Percentiles rank a stretch among this genome's conserved stretches.
Conservation (phyloP, 2,329 filamentous ascomycete genomes). For the Apiospora arundinis region DNA sequence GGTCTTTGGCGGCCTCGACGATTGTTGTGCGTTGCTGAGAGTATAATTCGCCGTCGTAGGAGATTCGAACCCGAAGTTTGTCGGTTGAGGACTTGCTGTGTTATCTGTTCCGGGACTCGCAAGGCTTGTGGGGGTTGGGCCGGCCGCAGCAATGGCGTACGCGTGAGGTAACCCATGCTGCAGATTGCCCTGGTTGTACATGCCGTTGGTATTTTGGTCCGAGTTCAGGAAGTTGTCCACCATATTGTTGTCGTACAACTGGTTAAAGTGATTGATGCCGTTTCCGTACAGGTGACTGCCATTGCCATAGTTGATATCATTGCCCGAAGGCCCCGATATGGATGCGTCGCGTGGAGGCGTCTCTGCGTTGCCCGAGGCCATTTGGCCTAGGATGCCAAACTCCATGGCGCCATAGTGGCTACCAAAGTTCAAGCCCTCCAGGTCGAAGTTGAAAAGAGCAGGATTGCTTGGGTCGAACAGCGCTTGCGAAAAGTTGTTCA, state of each 20-base stretch:
- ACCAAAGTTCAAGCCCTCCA: conserved; percentile 92
- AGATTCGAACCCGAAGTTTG: conserved; percentile 61
- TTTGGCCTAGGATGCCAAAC: conserved; percentile 94
- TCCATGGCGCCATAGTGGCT: conserved; percentile 96
- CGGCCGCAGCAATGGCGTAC: conserved; percentile 67
- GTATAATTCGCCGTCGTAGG: conserved; percentile 50
- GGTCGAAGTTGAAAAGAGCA: conserved; percentile 92
- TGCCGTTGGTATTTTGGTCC: conserved; percentile 51
- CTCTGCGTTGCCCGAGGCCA: conserved; percentile 90
- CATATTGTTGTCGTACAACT: conserved; percentile 58
- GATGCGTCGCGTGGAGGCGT: conserved; percentile 71
- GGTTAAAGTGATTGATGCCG: conserved; percentile 55
- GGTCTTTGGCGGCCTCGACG: conserved; percentile 43
- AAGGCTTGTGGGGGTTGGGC: conserved; percentile 59
- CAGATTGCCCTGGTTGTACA: conserved; percentile 63
- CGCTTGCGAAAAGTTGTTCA: conserved; percentile 56
- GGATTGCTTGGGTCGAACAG: conserved; percentile 93
- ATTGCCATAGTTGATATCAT: conserved; percentile 49
- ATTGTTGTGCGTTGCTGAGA: conserved; percentile 36
- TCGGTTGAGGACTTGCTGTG: conserved; percentile 65
- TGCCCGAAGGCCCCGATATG: conserved; percentile 47
- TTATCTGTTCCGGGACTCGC: conserved; percentile 70
- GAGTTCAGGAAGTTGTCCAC: conserved; percentile 60
- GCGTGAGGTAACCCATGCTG: conserved; percentile 69
- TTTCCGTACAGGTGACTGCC: conserved; percentile 56